Evolutionary conservation across 2,329 filamentous ascomycete genomes (phyloP), one percentile per base, ranked within the genome.

Genomic region (Verticillium isaacii): DNA sequence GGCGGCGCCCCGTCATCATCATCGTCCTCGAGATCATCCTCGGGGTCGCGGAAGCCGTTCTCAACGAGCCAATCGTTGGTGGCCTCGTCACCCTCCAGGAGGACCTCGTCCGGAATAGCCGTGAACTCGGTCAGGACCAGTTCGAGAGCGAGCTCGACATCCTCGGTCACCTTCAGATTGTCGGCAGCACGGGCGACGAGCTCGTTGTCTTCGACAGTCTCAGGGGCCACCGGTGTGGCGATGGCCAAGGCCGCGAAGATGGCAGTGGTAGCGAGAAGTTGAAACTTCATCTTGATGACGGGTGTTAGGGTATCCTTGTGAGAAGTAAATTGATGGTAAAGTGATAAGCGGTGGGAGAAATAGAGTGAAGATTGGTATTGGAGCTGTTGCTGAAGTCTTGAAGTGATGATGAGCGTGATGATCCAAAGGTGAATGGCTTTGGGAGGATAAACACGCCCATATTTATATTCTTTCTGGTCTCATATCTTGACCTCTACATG

Each of bases 101-200:
- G 65, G 58, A 68, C 68, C 32, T 69, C 68, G 17, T 58, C 50
- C 61, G 69, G 70, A n/a, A 71, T 59, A 61, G 61, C 62, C 8
- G 66, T 61, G 59, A 71, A 66, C 7, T 59, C 68, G 55, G 64
- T 61, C 39, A 72, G 41, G n/a, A 52, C 34, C 37, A 56, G 50
- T 12, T 52, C 55, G 34, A 63, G 62, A n/a, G 60, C 60, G 17
- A 58, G 57, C 19, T n/a, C 62, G 17, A 61, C 57, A 29, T 59
- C 60, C 12, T 56, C 25, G n/a, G 61, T 54, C 37, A 57, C 29
- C 37, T 41, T 17, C 15, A 37, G 37, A 15, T 55, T 58, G 29
- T 23, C 57, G 4, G 32, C 23, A 50, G 55, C 58, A 55, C 56
- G 50, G 17, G 37, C 54, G 37, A 41, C 57, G 15, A 62, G 56